Percentiles rank a stretch among this genome's conserved stretches.
Conservation (phyloP, 768 basidiomycete species). For the Suillus alpinus region DNA sequence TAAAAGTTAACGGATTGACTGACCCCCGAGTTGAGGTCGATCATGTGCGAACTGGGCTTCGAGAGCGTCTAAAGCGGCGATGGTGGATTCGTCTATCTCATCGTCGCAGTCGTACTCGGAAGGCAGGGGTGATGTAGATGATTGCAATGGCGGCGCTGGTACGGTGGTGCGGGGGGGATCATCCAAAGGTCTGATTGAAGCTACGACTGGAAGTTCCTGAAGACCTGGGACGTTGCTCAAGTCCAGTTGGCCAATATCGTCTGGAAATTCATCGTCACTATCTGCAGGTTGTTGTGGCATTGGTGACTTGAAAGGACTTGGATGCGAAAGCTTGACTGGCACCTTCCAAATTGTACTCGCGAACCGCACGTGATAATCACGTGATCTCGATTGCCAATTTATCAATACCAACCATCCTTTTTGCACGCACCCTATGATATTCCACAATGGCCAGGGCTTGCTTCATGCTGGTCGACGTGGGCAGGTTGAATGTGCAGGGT, state of each 20-base stretch:
- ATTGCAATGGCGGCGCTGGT: background rate
- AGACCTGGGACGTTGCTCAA: slow-evolving; percentile 39
- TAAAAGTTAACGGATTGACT: background rate
- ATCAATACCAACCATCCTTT: too few species aligned
- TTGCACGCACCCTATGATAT: too few species aligned
- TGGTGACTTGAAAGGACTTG: background rate
- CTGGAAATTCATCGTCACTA: slow-evolving; percentile 53
- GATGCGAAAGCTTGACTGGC: background rate
- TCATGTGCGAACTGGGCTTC: background rate
- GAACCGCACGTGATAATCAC: background rate
- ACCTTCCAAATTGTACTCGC: background rate
- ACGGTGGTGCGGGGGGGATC: background rate
- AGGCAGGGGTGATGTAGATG: background rate
- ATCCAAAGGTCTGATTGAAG: background rate
- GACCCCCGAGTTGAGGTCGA: background rate
- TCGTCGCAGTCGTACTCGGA: background rate
- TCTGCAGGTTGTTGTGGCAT: slow-evolving; percentile 22
- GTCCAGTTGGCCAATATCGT: slow-evolving; percentile 50
- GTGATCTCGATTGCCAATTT: background rate
- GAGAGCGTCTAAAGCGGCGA: background rate
- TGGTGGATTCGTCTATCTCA: background rate
- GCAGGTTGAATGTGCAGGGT: background rate
- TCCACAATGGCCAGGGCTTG: too few species aligned
- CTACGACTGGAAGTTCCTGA: slow-evolving; percentile 12
- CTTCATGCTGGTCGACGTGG: too few species aligned